Base-by-base conservation (phyloP, 2,329 filamentous ascomycete species). In the Knufia petricola region DNA sequence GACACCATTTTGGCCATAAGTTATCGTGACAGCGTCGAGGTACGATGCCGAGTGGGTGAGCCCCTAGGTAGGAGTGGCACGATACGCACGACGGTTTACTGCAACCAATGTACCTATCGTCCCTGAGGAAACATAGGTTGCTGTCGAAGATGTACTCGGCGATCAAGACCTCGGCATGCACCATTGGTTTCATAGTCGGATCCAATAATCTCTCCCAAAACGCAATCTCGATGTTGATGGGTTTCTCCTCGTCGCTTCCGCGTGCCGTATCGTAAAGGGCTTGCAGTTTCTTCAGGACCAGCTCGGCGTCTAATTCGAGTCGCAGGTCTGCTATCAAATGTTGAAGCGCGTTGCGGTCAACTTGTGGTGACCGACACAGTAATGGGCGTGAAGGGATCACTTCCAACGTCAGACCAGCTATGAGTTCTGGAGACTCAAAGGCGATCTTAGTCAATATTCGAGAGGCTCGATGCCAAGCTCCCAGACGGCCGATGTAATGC, bases 51-150 rank as follows among this genome's bases (percentile, higher is more conserved):
- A 55, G 61, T 30, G 60, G 61, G 46, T 64, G 60, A 46, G 57
- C 31, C 15, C 34, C 51, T 42, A 64, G 60, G 40, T 65, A 64
- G 30, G 62, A 50, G 47, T 58, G 56, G 55, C 73, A 78, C 44
- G 69, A 72, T 50, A 71, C 69, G 48, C 74, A 78, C 2, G 75
- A 68, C 0, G 67, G 66, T 56, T 77, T 78, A 56, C 73, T 78
- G 50, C 68, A 73, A 2, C 67, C 73, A 10, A 78, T 67, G 52
- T 68, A 76, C 2, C 60, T 58, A 49, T 76, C 72, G 3, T 59
- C 47, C 1, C 59, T 61, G 2, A 63, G 60, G 52, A 72, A 76
- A 0, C 13, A 20, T 1, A 67, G 55, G 0, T 54, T 30, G 0
- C 55, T 55, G 3, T 52, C 44, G 51, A 66, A 59, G 52, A 76